Conservation (phyloP, 169 alveolate genomes). For the Toxoplasma gondii region DNA sequence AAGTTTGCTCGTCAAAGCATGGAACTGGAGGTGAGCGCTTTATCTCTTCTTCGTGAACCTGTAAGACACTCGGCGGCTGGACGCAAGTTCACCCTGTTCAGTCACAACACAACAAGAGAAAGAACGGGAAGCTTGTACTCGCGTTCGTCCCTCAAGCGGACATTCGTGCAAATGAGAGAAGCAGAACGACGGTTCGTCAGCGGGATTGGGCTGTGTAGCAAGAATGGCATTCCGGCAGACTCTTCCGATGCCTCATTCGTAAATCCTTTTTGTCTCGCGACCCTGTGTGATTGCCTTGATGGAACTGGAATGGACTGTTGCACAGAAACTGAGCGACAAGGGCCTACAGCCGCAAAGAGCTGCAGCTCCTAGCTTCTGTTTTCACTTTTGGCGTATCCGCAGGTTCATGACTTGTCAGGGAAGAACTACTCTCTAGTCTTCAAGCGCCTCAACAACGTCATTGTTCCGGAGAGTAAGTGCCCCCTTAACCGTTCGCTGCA, state of each 20-base stretch:
- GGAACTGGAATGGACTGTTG: no score
- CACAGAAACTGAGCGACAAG: no score
- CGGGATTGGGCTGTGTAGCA: no score
- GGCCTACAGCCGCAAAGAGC: no score
- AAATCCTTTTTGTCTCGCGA: no score
- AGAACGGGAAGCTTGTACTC: background rate
- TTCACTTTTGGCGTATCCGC: background rate
- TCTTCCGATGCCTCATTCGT: no score
- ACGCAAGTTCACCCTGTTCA: background rate
- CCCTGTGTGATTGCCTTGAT: no score
- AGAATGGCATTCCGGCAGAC: no score
- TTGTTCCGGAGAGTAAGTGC: background rate
- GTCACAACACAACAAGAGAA: no score
- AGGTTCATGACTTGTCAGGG: background rate
- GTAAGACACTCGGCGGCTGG: background rate
- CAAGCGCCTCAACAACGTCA: conserved; percentile 1
- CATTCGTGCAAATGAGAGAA: no score
- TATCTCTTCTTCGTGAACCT: background rate
- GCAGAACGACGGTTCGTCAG: no score
- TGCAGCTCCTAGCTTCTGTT: no score
- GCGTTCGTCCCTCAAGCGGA: background rate
- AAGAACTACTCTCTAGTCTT: conserved; percentile 8
- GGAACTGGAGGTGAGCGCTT: conserved; percentile 2
- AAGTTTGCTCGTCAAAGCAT: background rate
- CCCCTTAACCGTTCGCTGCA: background rate